A percentile compares a stretch with the other conserved stretches of the same genome.
phyloP scores from a whole-genome alignment of 2,329 filamentous ascomycete species.

The Tetracladium maxilliforme region DNA sequence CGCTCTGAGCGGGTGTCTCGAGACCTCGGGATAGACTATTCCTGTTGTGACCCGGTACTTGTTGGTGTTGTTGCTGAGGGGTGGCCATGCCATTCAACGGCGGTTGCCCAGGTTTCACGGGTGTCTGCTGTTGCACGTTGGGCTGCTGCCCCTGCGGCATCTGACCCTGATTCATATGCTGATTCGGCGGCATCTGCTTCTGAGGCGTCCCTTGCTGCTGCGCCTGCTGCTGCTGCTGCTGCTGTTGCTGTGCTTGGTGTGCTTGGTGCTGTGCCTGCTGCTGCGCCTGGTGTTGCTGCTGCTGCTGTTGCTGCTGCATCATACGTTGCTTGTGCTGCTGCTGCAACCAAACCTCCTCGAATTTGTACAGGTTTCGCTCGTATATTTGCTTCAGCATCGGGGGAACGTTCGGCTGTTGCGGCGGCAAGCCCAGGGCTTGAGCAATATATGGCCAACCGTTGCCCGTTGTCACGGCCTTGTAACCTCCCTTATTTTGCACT shows the following conservation, averaged over 20 bases:
- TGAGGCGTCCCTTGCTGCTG: constrained; percentile 34
- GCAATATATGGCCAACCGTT: constrained; percentile 66
- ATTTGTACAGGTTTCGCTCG: constrained; percentile 59
- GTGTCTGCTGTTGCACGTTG: constrained; percentile 20
- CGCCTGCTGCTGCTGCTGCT: constrained; percentile 37
- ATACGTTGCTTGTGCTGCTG: constrained; percentile 31
- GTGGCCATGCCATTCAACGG: constrained; percentile 33
- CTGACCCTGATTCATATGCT: constrained; percentile 24
- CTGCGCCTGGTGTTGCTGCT: constrained; percentile 21
- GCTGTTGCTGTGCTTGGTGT: constrained; percentile 37
- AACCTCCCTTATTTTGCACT: constrained; percentile 66
- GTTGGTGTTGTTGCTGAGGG: constrained; percentile 21
- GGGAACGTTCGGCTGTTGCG: constrained; percentile 50
- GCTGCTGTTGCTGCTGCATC: constrained; percentile 25
- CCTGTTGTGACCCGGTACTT: no score
- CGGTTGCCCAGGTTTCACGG: constrained; percentile 28
- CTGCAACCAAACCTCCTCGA: constrained; percentile 52
- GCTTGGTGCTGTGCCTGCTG: no score
- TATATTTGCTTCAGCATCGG: constrained; percentile 61
- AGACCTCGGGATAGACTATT: no score
- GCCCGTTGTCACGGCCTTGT: constrained; percentile 51
- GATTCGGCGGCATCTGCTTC: constrained; percentile 26
- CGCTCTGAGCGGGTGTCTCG: no score
- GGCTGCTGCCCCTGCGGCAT: constrained; percentile 24
- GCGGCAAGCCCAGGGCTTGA: constrained; percentile 44